Evolutionary conservation across 2,329 filamentous ascomycete genomes (phyloP).

Genomic region (Cercospora beticola): DNA sequence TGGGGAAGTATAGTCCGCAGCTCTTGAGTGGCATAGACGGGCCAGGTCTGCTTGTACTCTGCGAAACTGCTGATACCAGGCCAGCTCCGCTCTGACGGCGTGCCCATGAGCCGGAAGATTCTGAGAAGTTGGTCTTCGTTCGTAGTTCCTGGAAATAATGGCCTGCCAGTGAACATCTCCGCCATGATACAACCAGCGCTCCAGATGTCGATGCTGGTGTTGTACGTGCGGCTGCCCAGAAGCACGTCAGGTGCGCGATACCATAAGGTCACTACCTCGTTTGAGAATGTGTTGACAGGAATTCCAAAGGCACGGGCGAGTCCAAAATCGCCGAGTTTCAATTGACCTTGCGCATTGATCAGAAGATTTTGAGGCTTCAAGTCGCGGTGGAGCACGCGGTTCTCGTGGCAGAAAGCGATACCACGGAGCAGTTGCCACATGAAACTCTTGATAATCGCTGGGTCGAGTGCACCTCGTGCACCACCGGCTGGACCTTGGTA

Average conservation of each 20-base stretch:
- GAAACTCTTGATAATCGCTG: conserved; percentile 92
- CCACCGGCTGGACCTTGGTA: conserved; percentile 60
- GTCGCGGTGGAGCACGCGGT: conserved; percentile 91
- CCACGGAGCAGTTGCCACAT: conserved; percentile 97
- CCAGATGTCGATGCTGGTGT: conserved; percentile 99
- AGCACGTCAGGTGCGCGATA: conserved; percentile 96
- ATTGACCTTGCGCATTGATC: conserved; percentile 84
- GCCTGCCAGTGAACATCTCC: conserved; percentile 96
- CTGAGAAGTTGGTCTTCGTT: conserved; percentile 97
- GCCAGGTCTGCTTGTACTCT: conserved; percentile 96
- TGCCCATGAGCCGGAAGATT: conserved; percentile 98
- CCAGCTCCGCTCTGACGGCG: conserved; percentile 92
- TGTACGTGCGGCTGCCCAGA: conserved; percentile 91
- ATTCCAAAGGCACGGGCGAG: conserved; percentile 93
- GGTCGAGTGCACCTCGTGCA: conserved; percentile 84
- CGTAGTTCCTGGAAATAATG: conserved; percentile 93
- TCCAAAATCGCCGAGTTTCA: conserved; percentile 94
- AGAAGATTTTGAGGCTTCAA: conserved; percentile 95
- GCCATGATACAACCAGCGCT: conserved; percentile 99
- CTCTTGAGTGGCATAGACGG: conserved; percentile 91
- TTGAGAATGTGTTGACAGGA: conserved; percentile 96
- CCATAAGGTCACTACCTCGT: conserved; percentile 97
- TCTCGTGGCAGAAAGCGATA: conserved; percentile 97
- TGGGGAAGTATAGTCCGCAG: conserved; percentile 82
- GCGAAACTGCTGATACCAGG: conserved; percentile 91